Percentiles rank a stretch among this genome's conserved stretches.
Evolutionary conservation across 139 green algal genomes (phyloP).

Genomic region (Chlorella sp.): DNA sequence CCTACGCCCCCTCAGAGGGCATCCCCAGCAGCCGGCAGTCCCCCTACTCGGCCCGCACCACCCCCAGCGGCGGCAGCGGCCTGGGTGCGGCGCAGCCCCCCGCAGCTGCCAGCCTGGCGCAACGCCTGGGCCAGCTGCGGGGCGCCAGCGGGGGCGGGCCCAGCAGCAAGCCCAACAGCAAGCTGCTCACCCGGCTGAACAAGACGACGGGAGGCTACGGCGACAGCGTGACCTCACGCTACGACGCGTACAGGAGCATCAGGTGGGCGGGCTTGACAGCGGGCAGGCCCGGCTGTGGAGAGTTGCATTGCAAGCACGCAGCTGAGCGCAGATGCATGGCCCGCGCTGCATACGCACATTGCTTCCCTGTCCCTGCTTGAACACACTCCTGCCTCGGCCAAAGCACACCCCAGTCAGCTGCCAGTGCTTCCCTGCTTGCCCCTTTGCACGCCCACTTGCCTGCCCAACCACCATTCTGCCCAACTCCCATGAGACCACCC

Average conservation of each 20-base stretch:
- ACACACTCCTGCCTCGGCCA: not conserved
- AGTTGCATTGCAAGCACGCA: not conserved
- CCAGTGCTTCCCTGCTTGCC: not conserved
- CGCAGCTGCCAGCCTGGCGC: not conserved
- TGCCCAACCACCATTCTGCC: not conserved
- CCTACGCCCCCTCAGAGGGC: conserved; percentile 13
- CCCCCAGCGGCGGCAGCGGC: not conserved
- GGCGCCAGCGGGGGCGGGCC: not conserved
- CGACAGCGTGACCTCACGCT: conserved; percentile 7
- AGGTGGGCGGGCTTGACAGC: not conserved
- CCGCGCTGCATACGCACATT: not conserved
- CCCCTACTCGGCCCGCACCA: not conserved
- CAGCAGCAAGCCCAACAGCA: not conserved
- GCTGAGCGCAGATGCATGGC: not conserved
- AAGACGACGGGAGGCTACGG: not conserved
- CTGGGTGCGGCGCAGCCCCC: not conserved
- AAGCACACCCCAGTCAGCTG: not conserved
- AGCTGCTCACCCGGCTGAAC: conserved; percentile 22
- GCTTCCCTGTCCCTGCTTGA: too few relatives aligned
- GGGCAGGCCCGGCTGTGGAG: not conserved
- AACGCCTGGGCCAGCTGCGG: not conserved
- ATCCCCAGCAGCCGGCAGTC: conserved; percentile 33
- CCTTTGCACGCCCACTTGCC: not conserved
- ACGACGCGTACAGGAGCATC: not conserved
- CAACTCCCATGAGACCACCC: too few relatives aligned